These are phyloP conservation scores for Boletus semigastroideus DNA, from an alignment of 1,284 basidiomycete species.

Conservation along the genomic window DNA sequence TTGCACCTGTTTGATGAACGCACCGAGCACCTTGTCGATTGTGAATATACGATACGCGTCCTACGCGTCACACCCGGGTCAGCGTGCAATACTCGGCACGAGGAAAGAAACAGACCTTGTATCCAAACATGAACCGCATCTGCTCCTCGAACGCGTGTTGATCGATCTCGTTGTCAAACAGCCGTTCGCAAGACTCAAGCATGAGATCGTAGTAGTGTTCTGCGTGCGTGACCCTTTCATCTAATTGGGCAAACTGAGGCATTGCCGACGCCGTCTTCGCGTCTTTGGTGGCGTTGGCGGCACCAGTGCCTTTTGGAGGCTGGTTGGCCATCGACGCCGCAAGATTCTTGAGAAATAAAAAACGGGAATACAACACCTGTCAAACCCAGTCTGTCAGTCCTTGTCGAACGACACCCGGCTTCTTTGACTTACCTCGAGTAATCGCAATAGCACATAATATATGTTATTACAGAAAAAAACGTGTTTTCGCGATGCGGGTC, in stretches of 20 bases:
- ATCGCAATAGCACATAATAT: constrained; percentile 83
- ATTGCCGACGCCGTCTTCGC: constrained; percentile 32
- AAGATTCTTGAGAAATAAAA: constrained; percentile 76
- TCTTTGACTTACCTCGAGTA: constrained; percentile 68
- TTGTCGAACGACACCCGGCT: not conserved
- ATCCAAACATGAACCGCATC: constrained; percentile 88
- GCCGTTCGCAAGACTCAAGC: constrained; percentile 83
- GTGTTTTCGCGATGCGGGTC: constrained; percentile 43
- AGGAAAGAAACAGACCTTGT: constrained; percentile 47
- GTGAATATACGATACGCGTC: constrained; percentile 87
- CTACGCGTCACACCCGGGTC: constrained; percentile 33
- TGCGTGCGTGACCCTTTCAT: constrained; percentile 33
- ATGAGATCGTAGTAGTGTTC: constrained; percentile 81
- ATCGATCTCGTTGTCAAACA: constrained; percentile 94
- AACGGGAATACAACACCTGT: constrained; percentile 85
- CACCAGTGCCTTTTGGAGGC: constrained; percentile 23
- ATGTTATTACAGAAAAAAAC: constrained; percentile 89
- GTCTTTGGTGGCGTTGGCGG: constrained; percentile 35
- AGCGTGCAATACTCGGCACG: not conserved
- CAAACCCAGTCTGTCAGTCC: constrained; percentile 2
- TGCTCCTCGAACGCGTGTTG: constrained; percentile 88
- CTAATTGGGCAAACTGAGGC: constrained; percentile 13
- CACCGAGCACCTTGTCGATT: constrained; percentile 87
- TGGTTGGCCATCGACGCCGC: constrained; percentile 50
- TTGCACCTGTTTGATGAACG: constrained; percentile 89